These are phyloP conservation scores for Albatrellus ellisii DNA, from an alignment of 768 basidiomycete genomes.

Conservation along the genomic window DNA sequence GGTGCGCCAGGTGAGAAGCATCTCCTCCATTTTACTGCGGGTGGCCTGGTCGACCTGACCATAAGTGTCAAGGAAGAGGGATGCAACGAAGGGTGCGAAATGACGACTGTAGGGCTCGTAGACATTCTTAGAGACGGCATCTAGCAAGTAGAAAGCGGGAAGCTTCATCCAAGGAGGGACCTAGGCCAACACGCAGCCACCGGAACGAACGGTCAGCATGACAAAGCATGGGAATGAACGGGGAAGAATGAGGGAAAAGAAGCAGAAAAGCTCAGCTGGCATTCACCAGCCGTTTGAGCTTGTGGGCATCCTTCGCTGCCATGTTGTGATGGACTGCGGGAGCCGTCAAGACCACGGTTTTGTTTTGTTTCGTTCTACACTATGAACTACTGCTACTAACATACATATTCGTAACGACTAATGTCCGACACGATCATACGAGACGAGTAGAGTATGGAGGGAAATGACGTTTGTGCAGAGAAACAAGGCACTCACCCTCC, in stretches of 20 bases:
- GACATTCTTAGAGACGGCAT: constrained; percentile 95
- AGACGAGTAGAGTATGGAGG: too few relatives aligned
- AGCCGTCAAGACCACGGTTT: neutral
- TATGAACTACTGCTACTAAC: constrained; percentile 5
- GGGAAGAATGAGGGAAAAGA: neutral
- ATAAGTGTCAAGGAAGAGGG: constrained; percentile 82
- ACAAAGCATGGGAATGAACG: constrained; percentile 19
- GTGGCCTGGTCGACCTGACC: constrained; percentile 72
- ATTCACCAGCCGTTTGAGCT: neutral
- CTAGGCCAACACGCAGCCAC: constrained; percentile 31
- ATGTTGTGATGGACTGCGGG: neutral
- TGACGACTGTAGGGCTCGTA: constrained; percentile 84
- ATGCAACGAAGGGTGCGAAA: constrained; percentile 72
- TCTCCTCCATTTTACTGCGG: constrained; percentile 94
- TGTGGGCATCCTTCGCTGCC: neutral
- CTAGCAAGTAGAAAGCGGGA: constrained; percentile 88
- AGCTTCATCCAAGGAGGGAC: constrained; percentile 84
- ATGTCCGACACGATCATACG: too few relatives aligned
- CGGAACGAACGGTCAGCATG: constrained; percentile 53
- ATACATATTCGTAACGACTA: constrained; percentile 4
- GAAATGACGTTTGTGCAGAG: too few relatives aligned
- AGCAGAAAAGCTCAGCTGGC: neutral
- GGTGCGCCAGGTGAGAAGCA: constrained; percentile 90
- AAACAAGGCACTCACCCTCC: constrained; percentile 91
- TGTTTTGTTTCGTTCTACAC: constrained; percentile 9